Percentiles rank a stretch among this genome's conserved stretches.
phyloP scores from a whole-genome alignment of 192 early-diverging fungal species.

The Endogone sp. region DNA sequence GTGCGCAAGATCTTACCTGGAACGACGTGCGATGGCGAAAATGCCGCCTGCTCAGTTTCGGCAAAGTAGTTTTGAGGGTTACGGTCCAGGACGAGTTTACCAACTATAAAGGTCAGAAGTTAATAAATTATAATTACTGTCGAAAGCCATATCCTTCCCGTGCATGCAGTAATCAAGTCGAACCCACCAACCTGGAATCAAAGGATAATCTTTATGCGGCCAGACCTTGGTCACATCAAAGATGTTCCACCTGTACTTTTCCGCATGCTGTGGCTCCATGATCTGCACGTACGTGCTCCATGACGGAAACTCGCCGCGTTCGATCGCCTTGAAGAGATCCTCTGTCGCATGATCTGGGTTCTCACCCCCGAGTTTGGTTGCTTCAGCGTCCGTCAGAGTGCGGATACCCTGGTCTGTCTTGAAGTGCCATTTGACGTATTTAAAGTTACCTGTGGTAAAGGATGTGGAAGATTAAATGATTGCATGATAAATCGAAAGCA shows the following conservation, averaged over 20 bases:
- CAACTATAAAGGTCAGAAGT: conserved; percentile 55
- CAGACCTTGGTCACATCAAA: conserved; percentile 65
- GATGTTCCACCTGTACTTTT: conserved; percentile 58
- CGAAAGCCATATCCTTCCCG: too few species aligned
- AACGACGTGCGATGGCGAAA: conserved; percentile 63
- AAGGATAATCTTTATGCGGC: conserved; percentile 51
- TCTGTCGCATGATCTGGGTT: conserved; percentile 58
- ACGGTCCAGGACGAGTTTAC: conserved; percentile 66
- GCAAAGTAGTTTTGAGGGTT: conserved; percentile 76
- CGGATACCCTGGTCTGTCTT: conserved; percentile 58
- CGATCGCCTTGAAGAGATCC: conserved; percentile 62
- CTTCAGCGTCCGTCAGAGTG: conserved; percentile 48
- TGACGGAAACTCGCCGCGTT: conserved; percentile 56
- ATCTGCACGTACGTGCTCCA: conserved; percentile 66
- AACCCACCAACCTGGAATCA: background rate
- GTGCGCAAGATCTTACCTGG: conserved; percentile 43
- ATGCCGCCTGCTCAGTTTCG: conserved; percentile 70
- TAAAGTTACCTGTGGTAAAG: conserved; percentile 19
- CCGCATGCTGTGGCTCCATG: conserved; percentile 52
- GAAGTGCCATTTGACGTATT: conserved; percentile 63
- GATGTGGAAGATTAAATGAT: too few species aligned
- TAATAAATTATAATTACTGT: too few species aligned
- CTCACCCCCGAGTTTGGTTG: conserved; percentile 39
- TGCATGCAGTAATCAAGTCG: too few species aligned
- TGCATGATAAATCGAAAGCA: too few species aligned